Conservation (phyloP, 306 rosid species). For the Albizia julibrissin region DNA sequence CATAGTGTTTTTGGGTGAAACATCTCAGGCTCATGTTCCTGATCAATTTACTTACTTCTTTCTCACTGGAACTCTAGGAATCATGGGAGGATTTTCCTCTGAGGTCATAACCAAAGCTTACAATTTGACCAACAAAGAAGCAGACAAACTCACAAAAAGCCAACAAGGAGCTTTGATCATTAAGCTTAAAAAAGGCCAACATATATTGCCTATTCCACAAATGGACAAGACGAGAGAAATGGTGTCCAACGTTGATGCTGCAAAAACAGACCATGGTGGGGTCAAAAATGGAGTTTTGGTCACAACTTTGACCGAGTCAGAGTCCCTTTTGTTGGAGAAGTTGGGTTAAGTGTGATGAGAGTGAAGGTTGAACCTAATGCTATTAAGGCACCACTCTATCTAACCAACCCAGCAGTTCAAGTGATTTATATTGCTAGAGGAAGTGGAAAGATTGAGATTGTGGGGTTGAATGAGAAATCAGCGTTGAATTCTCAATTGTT, state of each 20-base stretch:
- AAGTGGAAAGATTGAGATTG: slow-evolving; percentile 42
- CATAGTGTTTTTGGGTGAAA: slow-evolving; percentile 43
- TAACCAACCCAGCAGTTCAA: slow-evolving; percentile 34
- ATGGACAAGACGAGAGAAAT: neutral
- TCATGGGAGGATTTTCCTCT: slow-evolving; percentile 42
- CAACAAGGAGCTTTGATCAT: slow-evolving; percentile 38
- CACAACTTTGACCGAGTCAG: slow-evolving; percentile 31
- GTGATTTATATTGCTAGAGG: slow-evolving; percentile 44
- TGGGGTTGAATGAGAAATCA: slow-evolving; percentile 32
- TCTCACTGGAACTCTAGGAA: slow-evolving; percentile 35
- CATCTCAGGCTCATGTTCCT: slow-evolving; percentile 24
- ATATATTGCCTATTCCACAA: slow-evolving; percentile 29
- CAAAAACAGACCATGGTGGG: neutral
- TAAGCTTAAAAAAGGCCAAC: slow-evolving; percentile 25
- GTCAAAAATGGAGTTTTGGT: slow-evolving; percentile 12
- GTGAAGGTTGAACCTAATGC: slow-evolving; percentile 34
- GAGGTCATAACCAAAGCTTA: slow-evolving; percentile 35
- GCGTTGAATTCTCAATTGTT: slow-evolving; percentile 40
- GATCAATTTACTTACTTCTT: slow-evolving; percentile 47
- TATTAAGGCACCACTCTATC: slow-evolving; percentile 15
- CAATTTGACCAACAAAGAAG: slow-evolving; percentile 27
- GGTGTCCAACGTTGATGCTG: slow-evolving; percentile 35
- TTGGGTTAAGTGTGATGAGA: slow-evolving; percentile 31
- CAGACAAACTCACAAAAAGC: slow-evolving; percentile 35
- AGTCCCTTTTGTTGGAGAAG: slow-evolving; percentile 17